phyloP scores from a whole-genome alignment of 1,139 yeast genomes.

The Dujonia santamariae region DNA sequence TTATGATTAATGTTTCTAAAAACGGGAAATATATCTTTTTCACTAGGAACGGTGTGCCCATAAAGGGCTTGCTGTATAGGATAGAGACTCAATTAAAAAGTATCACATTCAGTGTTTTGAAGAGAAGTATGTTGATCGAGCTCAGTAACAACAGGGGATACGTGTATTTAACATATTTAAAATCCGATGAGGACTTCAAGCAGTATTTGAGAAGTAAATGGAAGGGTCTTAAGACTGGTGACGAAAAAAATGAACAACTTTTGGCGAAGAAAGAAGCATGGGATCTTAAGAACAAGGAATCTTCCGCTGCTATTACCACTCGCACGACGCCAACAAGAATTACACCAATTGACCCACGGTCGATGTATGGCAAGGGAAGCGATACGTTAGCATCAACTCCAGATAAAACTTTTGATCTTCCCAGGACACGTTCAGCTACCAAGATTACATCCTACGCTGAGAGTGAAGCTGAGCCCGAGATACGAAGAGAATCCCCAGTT shows the following conservation, averaged over 20 bases:
- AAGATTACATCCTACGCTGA: no score
- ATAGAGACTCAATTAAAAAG: constrained; percentile 8
- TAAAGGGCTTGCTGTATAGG: constrained; percentile 8
- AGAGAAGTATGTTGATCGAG: constrained; percentile 11
- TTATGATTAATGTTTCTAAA: constrained; percentile 6
- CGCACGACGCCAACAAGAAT: no score
- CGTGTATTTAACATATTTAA: constrained; percentile 11
- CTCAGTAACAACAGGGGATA: constrained; percentile 10
- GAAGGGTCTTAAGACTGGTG: no score
- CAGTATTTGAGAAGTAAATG: constrained; percentile 5
- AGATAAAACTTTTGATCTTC: no score
- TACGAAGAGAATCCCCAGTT: constrained; percentile 18
- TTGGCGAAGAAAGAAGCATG: no score
- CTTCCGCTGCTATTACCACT: no score
- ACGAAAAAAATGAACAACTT: no score
- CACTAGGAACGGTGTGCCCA: constrained; percentile 6
- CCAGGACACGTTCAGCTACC: no score
- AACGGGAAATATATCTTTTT: constrained; percentile 8
- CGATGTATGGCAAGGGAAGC: no score
- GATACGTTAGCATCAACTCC: no score
- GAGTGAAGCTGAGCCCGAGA: constrained; percentile 10
- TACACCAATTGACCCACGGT: no score
- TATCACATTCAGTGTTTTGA: constrained; percentile 8
- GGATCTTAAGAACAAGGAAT: no score
- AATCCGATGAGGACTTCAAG: constrained; percentile 10